phyloP scores from a whole-genome alignment of 2,329 filamentous ascomycete species.

The Pseudocercospora ulei region DNA sequence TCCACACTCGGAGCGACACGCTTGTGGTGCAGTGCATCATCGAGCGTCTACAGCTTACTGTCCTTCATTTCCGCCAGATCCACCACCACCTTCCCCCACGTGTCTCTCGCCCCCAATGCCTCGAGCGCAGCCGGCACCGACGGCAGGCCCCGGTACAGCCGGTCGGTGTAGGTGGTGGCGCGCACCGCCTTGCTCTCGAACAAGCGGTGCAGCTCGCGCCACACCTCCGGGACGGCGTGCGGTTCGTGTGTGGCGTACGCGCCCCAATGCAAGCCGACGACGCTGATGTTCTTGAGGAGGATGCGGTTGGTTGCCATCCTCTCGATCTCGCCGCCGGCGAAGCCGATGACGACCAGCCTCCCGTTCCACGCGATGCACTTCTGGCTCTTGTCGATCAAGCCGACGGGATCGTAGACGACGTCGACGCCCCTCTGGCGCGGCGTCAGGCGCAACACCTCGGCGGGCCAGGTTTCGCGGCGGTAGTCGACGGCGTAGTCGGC shows the following conservation, averaged over 20 bases:
- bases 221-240: slow-evolving; percentile 61
- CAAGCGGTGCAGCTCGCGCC: slow-evolving; percentile 70
- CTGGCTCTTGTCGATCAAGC: slow-evolving; percentile 73
- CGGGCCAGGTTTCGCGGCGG: slow-evolving; percentile 51
- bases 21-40: slow-evolving; percentile 1
- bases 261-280: slow-evolving; percentile 89
- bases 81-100: slow-evolving; percentile 94
- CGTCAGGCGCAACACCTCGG: slow-evolving; percentile 66
- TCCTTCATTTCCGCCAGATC: slow-evolving; percentile 62
- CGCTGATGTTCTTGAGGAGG: slow-evolving; percentile 80
- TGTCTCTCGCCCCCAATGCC: slow-evolving; percentile 68
- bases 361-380: slow-evolving; percentile 95
- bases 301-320: slow-evolving; percentile 90
- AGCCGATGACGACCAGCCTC: slow-evolving; percentile 76
- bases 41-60: slow-evolving; percentile 31
- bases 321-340: slow-evolving; percentile 77
- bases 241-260: slow-evolving; percentile 66
- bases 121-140: slow-evolving; percentile 65
- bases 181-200: slow-evolving; percentile 68
- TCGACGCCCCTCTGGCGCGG: slow-evolving; percentile 67
- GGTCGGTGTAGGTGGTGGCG: slow-evolving; percentile 73
- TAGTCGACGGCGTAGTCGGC: slow-evolving; percentile 81
- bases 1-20: neutral
- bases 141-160: slow-evolving; percentile 73
- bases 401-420: slow-evolving; percentile 91